Evolutionary conservation across 1,284 basidiomycete genomes (phyloP).

Genomic region (Somion occarium): DNA sequence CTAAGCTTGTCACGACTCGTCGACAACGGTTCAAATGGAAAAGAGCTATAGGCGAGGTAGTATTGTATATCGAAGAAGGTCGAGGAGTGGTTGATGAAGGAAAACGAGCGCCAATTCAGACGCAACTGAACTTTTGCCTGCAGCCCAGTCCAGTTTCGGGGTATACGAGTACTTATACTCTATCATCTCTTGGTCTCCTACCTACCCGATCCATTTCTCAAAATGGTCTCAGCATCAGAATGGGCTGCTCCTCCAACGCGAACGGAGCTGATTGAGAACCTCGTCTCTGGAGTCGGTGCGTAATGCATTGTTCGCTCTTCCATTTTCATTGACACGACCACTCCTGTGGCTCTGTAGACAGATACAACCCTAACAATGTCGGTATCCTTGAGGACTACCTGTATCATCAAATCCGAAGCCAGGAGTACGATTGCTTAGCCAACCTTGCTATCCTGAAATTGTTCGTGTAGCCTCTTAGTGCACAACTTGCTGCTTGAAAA

Average conservation of each 20-base stretch:
- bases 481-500: not conserved
- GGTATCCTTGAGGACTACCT: constrained; percentile 93
- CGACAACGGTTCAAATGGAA: too few relatives aligned
- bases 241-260: constrained; percentile 73
- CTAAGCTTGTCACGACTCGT: too few relatives aligned
- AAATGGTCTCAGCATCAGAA: constrained; percentile 40
- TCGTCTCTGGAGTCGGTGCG: constrained; percentile 90
- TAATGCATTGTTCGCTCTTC: constrained; percentile 11
- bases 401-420: constrained; percentile 84
- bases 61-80: too few relatives aligned
- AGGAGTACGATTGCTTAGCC: constrained; percentile 90
- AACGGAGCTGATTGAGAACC: constrained; percentile 82
- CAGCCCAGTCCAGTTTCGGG: too few relatives aligned
- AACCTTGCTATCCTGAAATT: constrained; percentile 88
- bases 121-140: not conserved
- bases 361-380: constrained; percentile 94
- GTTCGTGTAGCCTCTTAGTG: constrained; percentile 33
- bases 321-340: not conserved
- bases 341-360: constrained; percentile 47
- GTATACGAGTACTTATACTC: too few relatives aligned
- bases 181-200: not conserved
- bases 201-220: not conserved
- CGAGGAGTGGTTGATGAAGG: too few relatives aligned
- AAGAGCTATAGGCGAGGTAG: too few relatives aligned
- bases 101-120: too few relatives aligned